Conservation (phyloP, 108 stramenopile species). For the Cyclotella cryptica region DNA sequence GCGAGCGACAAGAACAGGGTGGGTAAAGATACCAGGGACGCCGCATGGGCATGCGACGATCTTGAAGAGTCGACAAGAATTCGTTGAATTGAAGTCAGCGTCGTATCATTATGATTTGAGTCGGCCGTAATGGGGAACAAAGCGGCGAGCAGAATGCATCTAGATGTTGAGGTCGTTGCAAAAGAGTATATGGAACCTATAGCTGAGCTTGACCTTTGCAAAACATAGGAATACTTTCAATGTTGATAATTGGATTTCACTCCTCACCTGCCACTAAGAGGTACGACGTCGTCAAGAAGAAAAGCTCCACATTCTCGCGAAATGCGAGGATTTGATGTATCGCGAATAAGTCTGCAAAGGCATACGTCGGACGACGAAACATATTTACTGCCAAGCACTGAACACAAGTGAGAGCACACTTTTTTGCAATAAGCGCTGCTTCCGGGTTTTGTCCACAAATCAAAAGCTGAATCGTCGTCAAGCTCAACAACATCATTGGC, state of each 20-base stretch:
- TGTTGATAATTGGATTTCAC: too few species aligned
- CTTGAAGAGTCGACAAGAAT: slow-evolving; percentile 24
- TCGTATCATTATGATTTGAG: slow-evolving; percentile 35
- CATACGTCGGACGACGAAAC: slow-evolving; percentile 7
- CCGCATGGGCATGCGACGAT: slow-evolving; percentile 4
- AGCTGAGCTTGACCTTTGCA: too few species aligned
- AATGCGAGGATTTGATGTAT: slow-evolving; percentile 6
- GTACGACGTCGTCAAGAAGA: slow-evolving; percentile 15
- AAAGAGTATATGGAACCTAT: too few species aligned
- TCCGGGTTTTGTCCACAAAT: not conserved
- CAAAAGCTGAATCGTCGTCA: slow-evolving; percentile 9
- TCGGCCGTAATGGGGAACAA: slow-evolving; percentile 33
- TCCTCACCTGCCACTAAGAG: slow-evolving; percentile 35
- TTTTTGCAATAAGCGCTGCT: slow-evolving; percentile 7
- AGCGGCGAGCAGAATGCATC: slow-evolving; percentile 43
- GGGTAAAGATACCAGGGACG: slow-evolving; percentile 31
- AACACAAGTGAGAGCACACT: slow-evolving; percentile 28
- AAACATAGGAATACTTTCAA: too few species aligned
- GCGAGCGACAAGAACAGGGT: slow-evolving; percentile 48
- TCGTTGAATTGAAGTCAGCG: slow-evolving; percentile 37
- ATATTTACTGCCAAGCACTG: slow-evolving; percentile 22
- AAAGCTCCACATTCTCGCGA: slow-evolving; percentile 8
- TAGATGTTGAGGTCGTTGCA: not conserved
- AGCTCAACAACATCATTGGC: not conserved
- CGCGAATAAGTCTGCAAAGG: slow-evolving; percentile 25